Base-by-base conservation (phyloP, 1,284 basidiomycete genomes). In the Neonothopanus nambi region DNA sequence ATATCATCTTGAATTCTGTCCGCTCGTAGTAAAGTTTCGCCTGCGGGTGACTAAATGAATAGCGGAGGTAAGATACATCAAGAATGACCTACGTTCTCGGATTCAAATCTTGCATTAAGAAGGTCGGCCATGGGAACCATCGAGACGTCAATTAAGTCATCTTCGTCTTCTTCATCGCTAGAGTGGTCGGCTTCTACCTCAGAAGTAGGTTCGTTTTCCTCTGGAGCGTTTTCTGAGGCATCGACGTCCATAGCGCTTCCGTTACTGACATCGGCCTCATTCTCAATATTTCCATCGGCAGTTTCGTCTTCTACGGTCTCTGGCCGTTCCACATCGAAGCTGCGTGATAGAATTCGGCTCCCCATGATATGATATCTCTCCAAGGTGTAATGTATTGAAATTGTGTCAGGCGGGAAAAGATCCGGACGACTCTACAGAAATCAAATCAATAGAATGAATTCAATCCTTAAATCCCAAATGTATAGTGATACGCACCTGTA, bases 121-220 rank as follows among this genome's bases (percentile, higher is more conserved):
- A 98, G 87, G 69, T 98, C 96, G 1, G 96, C 97, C 78, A 99
- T 88, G 0, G 96, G 96, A 1, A 98, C 91, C 95, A 99, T 97
- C 0, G 91, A 87, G 9, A 94, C 86, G 59, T 92, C 85, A 1
- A 81, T 76, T 1, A 85, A 73, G 52, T 89, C 82, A 48, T 85
- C 84, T 3, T 71, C 77, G 9, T 85, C 84, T 11, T 84, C 82
- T 1, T 70, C 69, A 9, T 65, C 65, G 5, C 69, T 63, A 17
- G 65, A 67, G 1, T 65, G 59, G 8, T 61, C 65, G 7, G 61
- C 66, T 20, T 33, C 24, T 7, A 20, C 39, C 11, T 39, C 24
- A 13, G 44, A 47, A 35, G n/a, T 26, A 30, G 55, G 58, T 26
- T 53, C 47, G 15, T 18, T n/a, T 9, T 26, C 40, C 9, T 18